Base-by-base conservation (phyloP, 2,329 filamentous ascomycete genomes). In the Colletotrichum lini region DNA sequence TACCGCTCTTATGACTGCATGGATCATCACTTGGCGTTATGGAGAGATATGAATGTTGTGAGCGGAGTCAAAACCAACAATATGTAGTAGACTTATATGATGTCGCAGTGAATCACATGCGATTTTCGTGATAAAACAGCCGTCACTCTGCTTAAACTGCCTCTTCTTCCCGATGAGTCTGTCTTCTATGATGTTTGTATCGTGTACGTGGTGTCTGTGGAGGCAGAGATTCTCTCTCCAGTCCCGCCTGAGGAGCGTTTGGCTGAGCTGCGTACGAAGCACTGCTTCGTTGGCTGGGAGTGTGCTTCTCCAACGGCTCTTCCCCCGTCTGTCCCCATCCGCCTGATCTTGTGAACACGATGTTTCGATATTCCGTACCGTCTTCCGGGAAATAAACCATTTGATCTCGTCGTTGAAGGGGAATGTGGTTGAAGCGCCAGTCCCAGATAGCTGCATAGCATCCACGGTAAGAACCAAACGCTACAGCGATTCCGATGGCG, bases 361-460 rank as follows among this genome's bases (percentile, higher is more conserved):
- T 21, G 2, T 40, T 21, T 9, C 68, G 50, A 35, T 67, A 60
- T 8, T 52, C 64, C 15, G 42, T 53, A 2, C 57, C 65, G 15
- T 69, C 65, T 15, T 44, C 65, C 23, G 50, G 54, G 13, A 35
- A 49, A 54, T 78, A 78, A 18, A 75, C 61, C 54, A 85, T 85
- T 1, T 80, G 75, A 35, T 77, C 75, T 4, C 73, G 75, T 38
- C 82, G 79, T 72, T 80, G 80, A 61, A 94, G 84, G 1, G 92
- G 91, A 35, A 94, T 89, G 76, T 94, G 92, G 68, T 90, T 90
- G 74, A 82, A 91, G 13, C 91, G 83, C 85, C 90, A 93, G 78
- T 94, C 90, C 88, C 91, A 93, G 38, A 94, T 82, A 2, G 87
- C 86, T 0, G 91, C 90, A 74, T 92, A 94, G 1, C 89, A 87